Percentiles rank a stretch among this genome's conserved stretches.
Evolutionary conservation across 768 basidiomycete genomes (phyloP).

Genomic region (Flagelloscypha sp.): DNA sequence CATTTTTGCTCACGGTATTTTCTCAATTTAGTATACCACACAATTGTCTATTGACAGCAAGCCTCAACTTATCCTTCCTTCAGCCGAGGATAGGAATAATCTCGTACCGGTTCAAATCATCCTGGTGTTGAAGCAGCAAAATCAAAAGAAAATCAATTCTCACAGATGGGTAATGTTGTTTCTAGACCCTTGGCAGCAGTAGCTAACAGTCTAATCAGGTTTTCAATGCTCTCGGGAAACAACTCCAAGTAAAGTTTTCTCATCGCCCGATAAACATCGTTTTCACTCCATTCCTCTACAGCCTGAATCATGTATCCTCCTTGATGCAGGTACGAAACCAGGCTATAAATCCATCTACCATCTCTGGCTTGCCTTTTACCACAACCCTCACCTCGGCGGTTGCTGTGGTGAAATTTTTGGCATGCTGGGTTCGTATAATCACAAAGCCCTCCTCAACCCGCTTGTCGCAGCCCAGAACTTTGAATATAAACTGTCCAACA

Average conservation of each 20-base stretch:
- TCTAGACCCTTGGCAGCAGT: no score
- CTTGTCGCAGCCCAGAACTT: constrained; percentile 66
- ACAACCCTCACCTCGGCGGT: constrained; percentile 33
- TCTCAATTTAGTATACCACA: constrained; percentile 42
- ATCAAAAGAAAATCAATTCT: constrained; percentile 67
- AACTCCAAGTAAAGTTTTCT: constrained; percentile 43
- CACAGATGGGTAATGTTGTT: constrained; percentile 70
- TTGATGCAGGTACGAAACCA: constrained; percentile 67
- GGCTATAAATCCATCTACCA: constrained; percentile 63
- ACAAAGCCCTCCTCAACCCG: constrained; percentile 47
- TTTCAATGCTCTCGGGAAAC: constrained; percentile 63
- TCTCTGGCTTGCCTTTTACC: constrained; percentile 53
- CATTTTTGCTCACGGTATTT: not conserved
- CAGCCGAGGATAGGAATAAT: constrained; percentile 50
- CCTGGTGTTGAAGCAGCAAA: constrained; percentile 60
- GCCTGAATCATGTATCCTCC: constrained; percentile 54
- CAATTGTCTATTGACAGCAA: constrained; percentile 49
- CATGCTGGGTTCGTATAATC: constrained; percentile 50
- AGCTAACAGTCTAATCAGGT: no score
- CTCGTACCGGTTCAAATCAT: constrained; percentile 54
- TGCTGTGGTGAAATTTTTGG: constrained; percentile 52
- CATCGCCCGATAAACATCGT: constrained; percentile 38
- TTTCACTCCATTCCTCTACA: constrained; percentile 23
- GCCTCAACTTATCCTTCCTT: constrained; percentile 48
- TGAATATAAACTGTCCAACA: constrained; percentile 61